Evolutionary conservation across 352 stramenopile species (phyloP).

Genomic region (Phytophthora quininea): DNA sequence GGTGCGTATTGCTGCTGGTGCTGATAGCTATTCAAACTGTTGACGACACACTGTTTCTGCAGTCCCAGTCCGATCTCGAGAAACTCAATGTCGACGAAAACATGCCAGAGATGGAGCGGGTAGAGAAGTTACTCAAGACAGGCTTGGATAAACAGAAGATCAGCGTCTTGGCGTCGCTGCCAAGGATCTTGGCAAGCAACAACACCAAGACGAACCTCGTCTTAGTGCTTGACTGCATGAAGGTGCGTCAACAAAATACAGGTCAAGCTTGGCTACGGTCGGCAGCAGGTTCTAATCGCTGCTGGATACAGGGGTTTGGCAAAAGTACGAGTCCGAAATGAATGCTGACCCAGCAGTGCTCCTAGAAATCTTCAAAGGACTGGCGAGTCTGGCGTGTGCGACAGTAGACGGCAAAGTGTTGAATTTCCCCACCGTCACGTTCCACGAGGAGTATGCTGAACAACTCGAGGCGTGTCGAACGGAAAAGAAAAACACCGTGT

Average conservation of each 20-base stretch:
- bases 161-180: constrained; percentile 69
- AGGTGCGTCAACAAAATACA: constrained; percentile 35
- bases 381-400: constrained; percentile 58
- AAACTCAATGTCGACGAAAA: constrained; percentile 89
- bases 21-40: neutral
- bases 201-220: constrained; percentile 76
- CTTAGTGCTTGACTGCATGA: constrained; percentile 74
- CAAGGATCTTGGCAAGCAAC: constrained; percentile 74
- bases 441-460: constrained; percentile 70
- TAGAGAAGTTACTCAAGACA: constrained; percentile 77
- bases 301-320: constrained; percentile 54
- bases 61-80: constrained; percentile 84
- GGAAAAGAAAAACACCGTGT: constrained; percentile 66
- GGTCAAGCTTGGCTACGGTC: too few relatives aligned
- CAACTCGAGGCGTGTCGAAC: constrained; percentile 50
- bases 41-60: constrained; percentile 4
- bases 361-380: constrained; percentile 65
- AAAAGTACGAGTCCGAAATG: constrained; percentile 67
- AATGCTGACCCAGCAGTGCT: constrained; percentile 49
- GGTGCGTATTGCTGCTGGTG: constrained; percentile 34
- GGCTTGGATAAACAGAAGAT: constrained; percentile 85
- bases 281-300: neutral
- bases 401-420: constrained; percentile 80
- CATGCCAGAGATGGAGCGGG: constrained; percentile 79
- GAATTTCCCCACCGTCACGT: constrained; percentile 53